phyloP scores from a whole-genome alignment of 345 rosid genomes.

The Salix brachista region DNA sequence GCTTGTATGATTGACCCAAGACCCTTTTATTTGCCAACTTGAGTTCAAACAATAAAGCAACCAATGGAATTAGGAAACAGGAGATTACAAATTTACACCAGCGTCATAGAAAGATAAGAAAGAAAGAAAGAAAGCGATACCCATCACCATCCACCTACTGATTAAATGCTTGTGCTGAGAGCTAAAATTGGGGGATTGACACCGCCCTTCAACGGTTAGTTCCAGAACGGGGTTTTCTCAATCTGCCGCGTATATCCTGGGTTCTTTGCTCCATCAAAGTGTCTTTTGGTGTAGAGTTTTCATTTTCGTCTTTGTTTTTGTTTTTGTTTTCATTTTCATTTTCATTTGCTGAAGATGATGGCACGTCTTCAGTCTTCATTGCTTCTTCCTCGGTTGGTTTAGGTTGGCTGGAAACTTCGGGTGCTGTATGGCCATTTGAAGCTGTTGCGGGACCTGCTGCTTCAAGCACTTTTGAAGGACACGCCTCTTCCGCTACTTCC shows the following conservation, averaged over 20 bases:
- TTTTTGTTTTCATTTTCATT: conserved; percentile 23
- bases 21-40: conserved; percentile 14
- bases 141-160: conserved; percentile 28
- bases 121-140: conserved; percentile 19
- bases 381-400: conserved; percentile 39
- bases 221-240: conserved; percentile 51
- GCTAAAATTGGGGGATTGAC: conserved; percentile 13
- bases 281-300: conserved; percentile 48
- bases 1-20: not conserved
- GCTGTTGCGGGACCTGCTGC: conserved; percentile 28
- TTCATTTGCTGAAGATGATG: conserved; percentile 39
- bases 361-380: conserved; percentile 38
- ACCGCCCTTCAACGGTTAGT: conserved; percentile 20
- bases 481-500: conserved; percentile 38
- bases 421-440: conserved; percentile 17
- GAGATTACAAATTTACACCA: conserved; percentile 41
- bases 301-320: conserved; percentile 18
- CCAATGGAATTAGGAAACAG: conserved; percentile 34
- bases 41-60: conserved; percentile 39
- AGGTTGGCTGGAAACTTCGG: conserved; percentile 36
- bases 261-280: conserved; percentile 48
- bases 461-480: conserved; percentile 36
- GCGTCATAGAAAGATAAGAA: conserved; percentile 19
- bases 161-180: conserved; percentile 27
- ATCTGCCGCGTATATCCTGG: conserved; percentile 34